phyloP scores from a whole-genome alignment of 2,329 filamentous ascomycete genomes.

The Botryotinia convoluta region DNA sequence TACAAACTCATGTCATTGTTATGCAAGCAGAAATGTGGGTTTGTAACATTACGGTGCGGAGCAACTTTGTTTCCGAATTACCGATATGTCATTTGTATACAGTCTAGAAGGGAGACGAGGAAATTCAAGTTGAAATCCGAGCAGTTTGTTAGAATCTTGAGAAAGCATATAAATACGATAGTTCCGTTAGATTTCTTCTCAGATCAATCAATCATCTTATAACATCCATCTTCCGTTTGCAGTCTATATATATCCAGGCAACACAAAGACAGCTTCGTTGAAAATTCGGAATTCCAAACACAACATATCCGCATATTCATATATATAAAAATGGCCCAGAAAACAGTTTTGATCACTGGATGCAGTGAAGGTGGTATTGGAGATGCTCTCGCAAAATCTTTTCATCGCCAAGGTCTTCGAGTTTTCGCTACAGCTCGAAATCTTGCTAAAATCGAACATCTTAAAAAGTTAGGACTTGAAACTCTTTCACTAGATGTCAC shows the following conservation, averaged over 20 bases:
- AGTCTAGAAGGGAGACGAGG: neutral
- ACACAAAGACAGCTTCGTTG: neutral
- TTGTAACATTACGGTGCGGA: neutral
- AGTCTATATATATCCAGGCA: neutral
- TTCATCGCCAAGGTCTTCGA: slow-evolving; percentile 39
- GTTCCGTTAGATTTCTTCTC: neutral
- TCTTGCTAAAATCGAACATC: slow-evolving; percentile 38
- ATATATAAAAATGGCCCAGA: slow-evolving; percentile 19
- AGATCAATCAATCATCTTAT: slow-evolving; percentile 15
- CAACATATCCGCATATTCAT: neutral
- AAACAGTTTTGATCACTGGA: slow-evolving; percentile 42
- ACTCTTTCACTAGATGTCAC: slow-evolving; percentile 44
- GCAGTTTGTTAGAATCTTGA: neutral
- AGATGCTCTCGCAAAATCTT: slow-evolving; percentile 42
- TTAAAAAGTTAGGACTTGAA: slow-evolving; percentile 34
- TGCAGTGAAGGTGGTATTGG: slow-evolving; percentile 43
- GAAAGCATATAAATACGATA: neutral
- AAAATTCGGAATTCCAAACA: neutral
- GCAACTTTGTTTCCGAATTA: neutral
- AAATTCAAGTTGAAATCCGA: neutral
- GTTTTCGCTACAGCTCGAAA: slow-evolving; percentile 45
- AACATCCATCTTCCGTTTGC: neutral
- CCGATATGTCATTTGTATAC: neutral
- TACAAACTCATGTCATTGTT: neutral
- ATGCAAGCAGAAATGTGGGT: neutral